Evolutionary conservation across 176 grass and related monocot species (phyloP).

Genomic region (Puya raimondii): DNA sequence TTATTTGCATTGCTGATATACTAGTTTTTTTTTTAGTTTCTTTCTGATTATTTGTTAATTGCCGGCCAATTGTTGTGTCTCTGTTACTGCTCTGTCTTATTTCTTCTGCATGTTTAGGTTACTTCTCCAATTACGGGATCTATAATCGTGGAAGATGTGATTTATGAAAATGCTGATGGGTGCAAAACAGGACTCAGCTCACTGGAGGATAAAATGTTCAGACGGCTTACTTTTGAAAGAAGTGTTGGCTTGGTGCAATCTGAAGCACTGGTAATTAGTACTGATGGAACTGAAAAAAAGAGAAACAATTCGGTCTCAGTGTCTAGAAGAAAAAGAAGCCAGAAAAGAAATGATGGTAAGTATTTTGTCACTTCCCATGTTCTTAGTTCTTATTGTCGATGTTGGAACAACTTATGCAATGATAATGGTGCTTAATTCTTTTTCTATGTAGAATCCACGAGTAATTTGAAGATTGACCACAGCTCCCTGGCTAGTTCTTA

Average conservation of each 20-base stretch:
- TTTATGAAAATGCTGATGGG: constrained; percentile 55
- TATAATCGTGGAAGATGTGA: constrained; percentile 90
- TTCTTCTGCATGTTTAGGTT: constrained; percentile 34
- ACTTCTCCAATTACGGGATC: constrained; percentile 78
- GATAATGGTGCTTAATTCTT: neutral
- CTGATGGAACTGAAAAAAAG: constrained; percentile 31
- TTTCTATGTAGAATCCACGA: constrained; percentile 47
- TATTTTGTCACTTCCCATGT: neutral
- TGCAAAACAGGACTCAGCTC: constrained; percentile 21
- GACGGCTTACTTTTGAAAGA: constrained; percentile 81
- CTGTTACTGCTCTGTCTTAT: constrained; percentile 8
- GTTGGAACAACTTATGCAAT: neutral
- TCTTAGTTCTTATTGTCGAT: neutral
- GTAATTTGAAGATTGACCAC: constrained; percentile 58
- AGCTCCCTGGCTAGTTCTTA: constrained; percentile 79
- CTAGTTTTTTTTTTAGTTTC: neutral
- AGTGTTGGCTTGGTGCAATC: constrained; percentile 90
- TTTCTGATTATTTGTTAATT: neutral
- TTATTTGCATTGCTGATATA: neutral
- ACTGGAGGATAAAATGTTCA: constrained; percentile 41
- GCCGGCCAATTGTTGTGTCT: neutral
- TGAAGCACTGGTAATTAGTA: constrained; percentile 57
- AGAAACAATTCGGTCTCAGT: constrained; percentile 28
- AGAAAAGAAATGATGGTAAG: constrained; percentile 50
- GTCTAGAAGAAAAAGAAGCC: constrained; percentile 47